Evolutionary conservation across 106 monocot genomes (phyloP), one percentile per base, ranked within the genome.

Genomic region (Narthecium ossifragum): DNA sequence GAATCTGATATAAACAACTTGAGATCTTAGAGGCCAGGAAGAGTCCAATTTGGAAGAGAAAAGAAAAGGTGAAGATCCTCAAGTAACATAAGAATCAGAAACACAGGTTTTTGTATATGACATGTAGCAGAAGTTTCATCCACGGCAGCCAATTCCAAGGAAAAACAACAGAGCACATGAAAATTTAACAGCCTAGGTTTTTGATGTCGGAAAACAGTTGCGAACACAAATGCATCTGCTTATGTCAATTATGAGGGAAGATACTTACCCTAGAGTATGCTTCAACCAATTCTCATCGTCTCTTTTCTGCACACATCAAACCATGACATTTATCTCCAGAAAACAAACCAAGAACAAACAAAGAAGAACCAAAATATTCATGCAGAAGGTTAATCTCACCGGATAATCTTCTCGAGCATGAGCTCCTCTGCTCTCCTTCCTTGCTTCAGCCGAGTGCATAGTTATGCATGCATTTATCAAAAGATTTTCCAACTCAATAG

Each of bases 401-500:
- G 81, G 71, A 61, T 90, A 98, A 70, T 98, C 96, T 84, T 90
- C 96, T 58, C 83, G 86, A 53, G 96, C 90, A 84, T 98, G 96
- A 48, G 96, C 96, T 63, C 96, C 96, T 87, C 96, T 80, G 56
- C 96, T 98, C 63, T 98, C 96, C 74, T 98, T 98, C 52, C 96
- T 75, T 70, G 96, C 96, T 51, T 98, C 96, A 40, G 96, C 96
- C 51, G 96, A 98, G 37, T 98, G 86, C 96, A 98, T 98, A 18
- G 96, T 98, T 55, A 98, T 79, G 38, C 68, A 73, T 30, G 90
- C 96, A 87, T 98, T 98, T 57, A 98, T 98, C 58, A 98, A 70
- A 51, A 98, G 84, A 76, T 98, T 98, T 75, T 98, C 96, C 31
- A 91, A 66, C 57, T 98, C 96, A 6, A 98, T 62, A 18, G 96